phyloP scores from a whole-genome alignment of 1,284 basidiomycete species.

The Leccinum angustisporum region DNA sequence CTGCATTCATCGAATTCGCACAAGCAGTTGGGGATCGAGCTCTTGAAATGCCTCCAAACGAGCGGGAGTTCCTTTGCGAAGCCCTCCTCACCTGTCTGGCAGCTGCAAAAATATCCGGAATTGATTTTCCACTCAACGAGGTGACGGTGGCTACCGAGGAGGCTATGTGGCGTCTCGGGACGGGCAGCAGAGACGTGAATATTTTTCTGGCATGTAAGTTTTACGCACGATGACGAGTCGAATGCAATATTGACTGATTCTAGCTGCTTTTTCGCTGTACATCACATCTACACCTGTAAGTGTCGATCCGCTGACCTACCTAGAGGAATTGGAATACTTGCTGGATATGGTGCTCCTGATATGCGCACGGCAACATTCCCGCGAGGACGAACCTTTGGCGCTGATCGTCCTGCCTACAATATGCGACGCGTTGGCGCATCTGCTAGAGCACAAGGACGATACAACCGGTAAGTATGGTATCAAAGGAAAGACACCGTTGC shows the following conservation, averaged over 20 bases:
- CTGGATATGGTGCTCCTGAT: slow-evolving; percentile 50
- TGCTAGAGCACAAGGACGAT: slow-evolving; percentile 35
- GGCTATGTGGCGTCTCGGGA: slow-evolving; percentile 28
- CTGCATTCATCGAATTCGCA: slow-evolving; percentile 13
- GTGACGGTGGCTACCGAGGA: slow-evolving; percentile 15
- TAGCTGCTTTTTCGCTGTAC: slow-evolving; percentile 51
- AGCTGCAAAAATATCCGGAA: slow-evolving; percentile 13
- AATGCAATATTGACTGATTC: slow-evolving; percentile 10
- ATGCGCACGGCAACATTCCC: slow-evolving; percentile 41
- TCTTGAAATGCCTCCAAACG: slow-evolving; percentile 10
- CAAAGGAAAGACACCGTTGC: neutral
- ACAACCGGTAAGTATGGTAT: slow-evolving; percentile 35
- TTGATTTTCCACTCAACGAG: slow-evolving; percentile 11
- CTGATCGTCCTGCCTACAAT: slow-evolving; percentile 48
- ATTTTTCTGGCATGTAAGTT: slow-evolving; percentile 29
- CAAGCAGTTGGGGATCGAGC: slow-evolving; percentile 21
- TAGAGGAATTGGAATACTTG: slow-evolving; percentile 58
- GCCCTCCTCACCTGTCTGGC: slow-evolving; percentile 28
- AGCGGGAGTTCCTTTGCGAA: slow-evolving; percentile 20
- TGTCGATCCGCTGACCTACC: slow-evolving; percentile 38
- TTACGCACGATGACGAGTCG: neutral
- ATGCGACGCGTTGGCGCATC: slow-evolving; percentile 45
- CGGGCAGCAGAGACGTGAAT: slow-evolving; percentile 8
- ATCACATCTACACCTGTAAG: slow-evolving; percentile 32
- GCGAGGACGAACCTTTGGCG: slow-evolving; percentile 49